Evolutionary conservation across 345 rosid genomes (phyloP), one percentile per base, ranked within the genome.

Genomic region (Clausena lansium): DNA sequence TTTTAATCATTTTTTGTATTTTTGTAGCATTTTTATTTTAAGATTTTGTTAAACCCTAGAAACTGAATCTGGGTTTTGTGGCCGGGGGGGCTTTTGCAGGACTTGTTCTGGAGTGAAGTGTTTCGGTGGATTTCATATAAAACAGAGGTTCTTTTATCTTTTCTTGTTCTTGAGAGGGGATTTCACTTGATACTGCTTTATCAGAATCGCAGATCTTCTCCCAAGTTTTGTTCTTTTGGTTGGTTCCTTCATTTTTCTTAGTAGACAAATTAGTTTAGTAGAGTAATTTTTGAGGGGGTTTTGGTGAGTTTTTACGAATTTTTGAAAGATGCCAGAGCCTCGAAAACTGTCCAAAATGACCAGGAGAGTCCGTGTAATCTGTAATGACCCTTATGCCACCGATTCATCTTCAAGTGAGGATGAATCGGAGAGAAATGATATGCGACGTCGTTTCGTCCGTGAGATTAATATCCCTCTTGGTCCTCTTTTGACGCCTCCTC

Each of bases 391-490:
- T n/a, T 88, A 92, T 50, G 98, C 97, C 9, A 97, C 99, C 5
- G 99, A 97, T 74, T 82, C 89, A 13, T 93, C 93, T 71, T 92
- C 98, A 0, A 82, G 92, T 41, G 99, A 92, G 41, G 99, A 94
- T 66, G 98, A 94, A 74, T 78, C 82, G 0, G 87, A n/a, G 41
- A 78, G 66, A 39, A 45, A 25, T n/a, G 25, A 1, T 25, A 82
- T 75, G 76, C 86, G 93, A 17, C 41, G 68, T 19, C 68, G 68
- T 36, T 81, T 93, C 30, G 86, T 94, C 47, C 83, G 81, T 9
- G 98, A 91, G 78, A 87, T 97, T 45, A 67, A 50, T 41, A 79
- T 89, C 10, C 95, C 98, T 36, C 67, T 76, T 28, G 50, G 20
- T 14, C 66, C 50, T 45, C 17, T 30, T 36, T 19, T 60, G 30